Percentiles rank a stretch among this genome's conserved stretches.
These are phyloP conservation scores for Epichloe gansuensis DNA, from an alignment of 2,329 filamentous ascomycete species.

Conservation along the genomic window DNA sequence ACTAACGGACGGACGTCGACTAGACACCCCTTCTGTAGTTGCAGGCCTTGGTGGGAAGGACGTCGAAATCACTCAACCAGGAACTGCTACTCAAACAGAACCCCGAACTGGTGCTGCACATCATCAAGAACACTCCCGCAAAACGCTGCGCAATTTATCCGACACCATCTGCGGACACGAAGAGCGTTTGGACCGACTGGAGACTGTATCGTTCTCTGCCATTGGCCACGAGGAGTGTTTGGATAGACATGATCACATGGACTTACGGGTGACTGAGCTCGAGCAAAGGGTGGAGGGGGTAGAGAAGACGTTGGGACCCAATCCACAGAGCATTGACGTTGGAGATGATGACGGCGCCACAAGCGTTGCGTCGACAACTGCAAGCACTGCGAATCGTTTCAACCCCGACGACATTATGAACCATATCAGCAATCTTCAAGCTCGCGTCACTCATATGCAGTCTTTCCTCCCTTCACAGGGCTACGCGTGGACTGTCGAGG, in stretches of 20 bases:
- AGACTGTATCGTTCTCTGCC: slow-evolving; percentile 57
- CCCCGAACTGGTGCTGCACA: slow-evolving; percentile 12
- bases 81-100: slow-evolving; percentile 17
- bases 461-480: slow-evolving; percentile 46
- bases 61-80: slow-evolving; percentile 7
- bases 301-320: slow-evolving; percentile 42
- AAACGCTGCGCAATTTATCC: slow-evolving; percentile 32
- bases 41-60: slow-evolving; percentile 8
- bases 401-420: slow-evolving; percentile 34
- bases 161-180: slow-evolving; percentile 48
- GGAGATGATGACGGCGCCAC: slow-evolving; percentile 30
- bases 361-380: slow-evolving; percentile 35
- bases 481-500: slow-evolving; percentile 62
- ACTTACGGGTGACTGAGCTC: slow-evolving; percentile 56
- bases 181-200: slow-evolving; percentile 53
- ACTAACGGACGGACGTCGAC: slow-evolving; percentile 9
- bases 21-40: slow-evolving; percentile 15
- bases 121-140: slow-evolving; percentile 15
- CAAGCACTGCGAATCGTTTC: slow-evolving; percentile 28
- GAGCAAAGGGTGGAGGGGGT: slow-evolving; percentile 52
- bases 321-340: slow-evolving; percentile 24
- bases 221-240: slow-evolving; percentile 56
- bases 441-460: slow-evolving; percentile 44
- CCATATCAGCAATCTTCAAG: slow-evolving; percentile 37
- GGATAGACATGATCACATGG: slow-evolving; percentile 54